Evolutionary conservation across 2,329 filamentous ascomycete genomes (phyloP).

Genomic region (Dichotomopilus funicola): DNA sequence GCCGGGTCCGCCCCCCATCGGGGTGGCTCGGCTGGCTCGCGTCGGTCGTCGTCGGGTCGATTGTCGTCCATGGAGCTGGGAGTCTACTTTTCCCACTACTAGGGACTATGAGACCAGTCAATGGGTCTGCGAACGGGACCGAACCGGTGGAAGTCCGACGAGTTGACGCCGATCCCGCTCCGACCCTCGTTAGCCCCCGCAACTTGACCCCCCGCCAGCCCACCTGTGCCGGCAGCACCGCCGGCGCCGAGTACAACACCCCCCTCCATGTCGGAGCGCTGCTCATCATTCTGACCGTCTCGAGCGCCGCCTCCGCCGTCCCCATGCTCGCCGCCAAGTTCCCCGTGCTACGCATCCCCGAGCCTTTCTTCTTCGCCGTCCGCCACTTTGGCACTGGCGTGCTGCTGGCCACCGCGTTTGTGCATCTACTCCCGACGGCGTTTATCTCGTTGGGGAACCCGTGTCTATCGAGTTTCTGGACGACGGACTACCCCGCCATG

Average conservation of each 20-base stretch:
- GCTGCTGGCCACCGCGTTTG: slow-evolving; percentile 76
- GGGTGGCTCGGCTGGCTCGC: slow-evolving; percentile 38
- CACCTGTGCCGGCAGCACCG: slow-evolving; percentile 26
- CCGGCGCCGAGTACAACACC: slow-evolving; percentile 43
- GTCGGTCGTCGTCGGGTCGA: slow-evolving; percentile 34
- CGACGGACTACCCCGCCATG: slow-evolving; percentile 66
- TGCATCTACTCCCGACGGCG: slow-evolving; percentile 65
- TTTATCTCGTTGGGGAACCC: slow-evolving; percentile 61
- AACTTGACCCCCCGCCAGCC: slow-evolving; percentile 14
- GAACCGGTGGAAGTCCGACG: too few relatives aligned
- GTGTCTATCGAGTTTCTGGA: slow-evolving; percentile 75
- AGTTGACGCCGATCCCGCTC: too few relatives aligned
- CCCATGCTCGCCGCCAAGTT: slow-evolving; percentile 49
- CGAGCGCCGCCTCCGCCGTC: slow-evolving; percentile 45
- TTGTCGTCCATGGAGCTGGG: slow-evolving; percentile 17
- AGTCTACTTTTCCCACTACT: slow-evolving; percentile 2
- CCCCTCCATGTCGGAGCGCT: slow-evolving; percentile 53
- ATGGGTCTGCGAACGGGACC: too few relatives aligned
- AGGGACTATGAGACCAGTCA: background rate
- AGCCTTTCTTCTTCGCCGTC: slow-evolving; percentile 49
- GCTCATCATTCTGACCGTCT: slow-evolving; percentile 42
- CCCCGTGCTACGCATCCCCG: slow-evolving; percentile 48
- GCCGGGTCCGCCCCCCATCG: slow-evolving; percentile 27
- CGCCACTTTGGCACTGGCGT: slow-evolving; percentile 76
- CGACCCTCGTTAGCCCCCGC: background rate